Evolutionary conservation across 495 filamentous ascomycete species (phyloP).

Genomic region (Staphylotrichum tortipilum): DNA sequence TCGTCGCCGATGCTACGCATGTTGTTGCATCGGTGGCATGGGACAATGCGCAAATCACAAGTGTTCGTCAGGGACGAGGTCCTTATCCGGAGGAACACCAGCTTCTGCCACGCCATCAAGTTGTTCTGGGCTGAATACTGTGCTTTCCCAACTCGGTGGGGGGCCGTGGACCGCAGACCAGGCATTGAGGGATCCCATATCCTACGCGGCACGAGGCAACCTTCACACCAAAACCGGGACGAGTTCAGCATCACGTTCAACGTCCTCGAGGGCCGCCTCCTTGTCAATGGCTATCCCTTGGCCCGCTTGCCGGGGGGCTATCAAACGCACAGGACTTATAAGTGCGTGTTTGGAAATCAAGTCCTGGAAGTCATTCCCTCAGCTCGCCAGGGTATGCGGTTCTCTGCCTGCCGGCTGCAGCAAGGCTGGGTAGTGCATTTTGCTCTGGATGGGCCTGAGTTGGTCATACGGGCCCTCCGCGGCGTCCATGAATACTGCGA

Average conservation of each 20-base stretch:
- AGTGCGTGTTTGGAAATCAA: slow-evolving; percentile 30
- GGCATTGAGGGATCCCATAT: no score
- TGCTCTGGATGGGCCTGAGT: neutral
- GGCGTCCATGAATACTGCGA: slow-evolving; percentile 29
- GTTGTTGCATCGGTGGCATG: slow-evolving; percentile 8
- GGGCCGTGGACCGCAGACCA: no score
- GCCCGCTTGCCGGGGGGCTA: slow-evolving; percentile 42
- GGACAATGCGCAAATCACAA: slow-evolving; percentile 4
- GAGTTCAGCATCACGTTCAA: slow-evolving; percentile 44
- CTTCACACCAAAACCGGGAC: no score
- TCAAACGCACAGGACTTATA: slow-evolving; percentile 27
- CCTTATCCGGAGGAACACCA: neutral
- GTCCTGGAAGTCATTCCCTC: slow-evolving; percentile 41
- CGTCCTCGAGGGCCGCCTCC: slow-evolving; percentile 45
- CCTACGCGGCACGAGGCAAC: no score
- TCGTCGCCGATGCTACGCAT: neutral
- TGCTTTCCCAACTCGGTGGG: neutral
- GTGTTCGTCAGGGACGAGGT: neutral
- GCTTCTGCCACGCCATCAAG: slow-evolving; percentile 7
- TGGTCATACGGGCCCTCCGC: slow-evolving; percentile 8
- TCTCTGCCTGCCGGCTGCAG: slow-evolving; percentile 23
- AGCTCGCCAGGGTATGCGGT: slow-evolving; percentile 36
- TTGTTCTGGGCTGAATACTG: slow-evolving; percentile 13
- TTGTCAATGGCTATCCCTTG: slow-evolving; percentile 48
- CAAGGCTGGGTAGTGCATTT: slow-evolving; percentile 19